Evolutionary conservation across 2,329 filamentous ascomycete species (phyloP), one percentile per base, ranked within the genome.

Genomic region (Xylaria sp.): DNA sequence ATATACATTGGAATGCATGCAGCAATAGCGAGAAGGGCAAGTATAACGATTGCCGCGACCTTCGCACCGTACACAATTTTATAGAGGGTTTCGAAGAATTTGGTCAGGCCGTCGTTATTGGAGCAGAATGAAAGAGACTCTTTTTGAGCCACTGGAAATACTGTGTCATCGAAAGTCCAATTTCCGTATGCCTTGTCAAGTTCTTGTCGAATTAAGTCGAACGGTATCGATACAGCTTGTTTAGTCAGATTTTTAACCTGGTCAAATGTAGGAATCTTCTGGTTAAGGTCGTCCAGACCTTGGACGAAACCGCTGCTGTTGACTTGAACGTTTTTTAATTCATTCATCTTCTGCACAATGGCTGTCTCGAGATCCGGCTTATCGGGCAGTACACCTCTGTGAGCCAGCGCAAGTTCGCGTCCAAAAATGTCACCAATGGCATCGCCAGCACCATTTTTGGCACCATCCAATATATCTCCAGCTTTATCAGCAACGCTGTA

Each of bases 101-200:
- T 84, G 75, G 90, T 89, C 79, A 99, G 91, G 36, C 87, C 89
- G 71, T 92, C 86, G 80, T 96, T 93, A 76, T 93, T 89, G 47
- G 93, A 93, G 82, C 96, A 99, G 81, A 99, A 98, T 0, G 86
- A 90, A 60, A 99, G 84, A 42, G 89, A 82, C 78, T 96, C 86
- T 81, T 97, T 97, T 73, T 90, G 82, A 1, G 96, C 94, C 2
- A 97, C 86, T 0, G 94, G 93, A 73, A 99, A 95, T 10, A 91
- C 80, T 13, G 87, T 87, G 17, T 89, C 85, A 76, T 97, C 89
- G 77, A 98, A 97, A 36, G 84, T 85, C 83, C 94, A 98, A 68
- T 83, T 86, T 56, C 88, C 86, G 74, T 96, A 86, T 38, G 86
- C 89, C 15, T 89, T 81, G 71, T 93, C 91, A 74, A 99, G 86